Percentiles rank a stretch among this genome's conserved stretches.
Evolutionary conservation across 2,329 filamentous ascomycete species (phyloP).

Genomic region (Aureobasidium sp.): DNA sequence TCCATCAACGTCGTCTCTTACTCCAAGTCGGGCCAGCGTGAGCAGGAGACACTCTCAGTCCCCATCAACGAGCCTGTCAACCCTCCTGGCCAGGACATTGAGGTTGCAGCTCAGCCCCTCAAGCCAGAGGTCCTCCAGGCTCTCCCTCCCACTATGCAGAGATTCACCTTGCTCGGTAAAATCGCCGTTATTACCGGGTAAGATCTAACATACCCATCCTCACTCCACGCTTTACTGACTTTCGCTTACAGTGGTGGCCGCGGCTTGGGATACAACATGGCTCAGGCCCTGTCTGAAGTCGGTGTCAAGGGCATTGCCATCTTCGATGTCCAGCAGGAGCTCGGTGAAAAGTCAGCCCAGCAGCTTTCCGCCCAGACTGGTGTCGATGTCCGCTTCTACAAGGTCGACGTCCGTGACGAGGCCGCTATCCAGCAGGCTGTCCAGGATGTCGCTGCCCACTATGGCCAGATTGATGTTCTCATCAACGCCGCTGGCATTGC

Average conservation of each 20-base stretch:
- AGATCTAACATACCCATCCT: constrained; percentile 22
- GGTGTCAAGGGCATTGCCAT: constrained; percentile 68
- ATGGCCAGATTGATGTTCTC: constrained; percentile 66
- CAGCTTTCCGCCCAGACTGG: constrained; percentile 67
- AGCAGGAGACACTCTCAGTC: constrained; percentile 25
- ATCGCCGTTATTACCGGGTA: constrained; percentile 67
- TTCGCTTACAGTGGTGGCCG: constrained; percentile 55
- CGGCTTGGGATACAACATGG: constrained; percentile 73
- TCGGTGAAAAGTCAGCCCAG: constrained; percentile 62
- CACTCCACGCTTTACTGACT: constrained; percentile 24
- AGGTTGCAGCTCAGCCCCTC: constrained; percentile 27
- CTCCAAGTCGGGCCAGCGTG: constrained; percentile 25
- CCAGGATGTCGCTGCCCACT: constrained; percentile 56
- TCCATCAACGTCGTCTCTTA: constrained; percentile 27
- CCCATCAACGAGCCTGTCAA: constrained; percentile 25
- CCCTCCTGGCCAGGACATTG: constrained; percentile 28
- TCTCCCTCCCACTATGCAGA: constrained; percentile 59
- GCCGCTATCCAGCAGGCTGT: constrained; percentile 64
- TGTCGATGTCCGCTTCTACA: constrained; percentile 68
- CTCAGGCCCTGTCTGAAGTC: constrained; percentile 67
- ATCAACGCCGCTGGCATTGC: constrained; percentile 76
- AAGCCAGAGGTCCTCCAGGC: constrained; percentile 38
- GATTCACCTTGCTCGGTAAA: constrained; percentile 63
- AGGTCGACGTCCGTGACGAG: constrained; percentile 69
- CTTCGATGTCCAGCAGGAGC: constrained; percentile 69